Percentiles rank a stretch among this genome's conserved stretches.
These are phyloP conservation scores for Aureobasidium sp. DNA, from an alignment of 2,329 filamentous ascomycete species.

Conservation along the genomic window DNA sequence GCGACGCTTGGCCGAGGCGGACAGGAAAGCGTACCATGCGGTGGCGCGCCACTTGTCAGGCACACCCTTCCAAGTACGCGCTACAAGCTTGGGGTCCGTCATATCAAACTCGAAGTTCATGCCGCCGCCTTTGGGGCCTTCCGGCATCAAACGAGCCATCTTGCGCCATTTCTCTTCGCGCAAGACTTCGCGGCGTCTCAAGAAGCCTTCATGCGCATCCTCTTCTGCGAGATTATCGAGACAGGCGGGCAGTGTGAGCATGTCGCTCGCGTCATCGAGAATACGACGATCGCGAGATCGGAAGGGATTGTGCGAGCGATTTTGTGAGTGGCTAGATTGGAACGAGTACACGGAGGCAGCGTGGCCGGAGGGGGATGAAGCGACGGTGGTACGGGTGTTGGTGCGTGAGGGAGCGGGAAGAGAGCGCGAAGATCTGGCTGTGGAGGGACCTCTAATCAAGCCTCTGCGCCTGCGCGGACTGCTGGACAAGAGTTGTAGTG, in stretches of 20 bases:
- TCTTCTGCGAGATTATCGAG: constrained; percentile 39
- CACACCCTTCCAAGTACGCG: constrained; percentile 95
- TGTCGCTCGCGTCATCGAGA: constrained; percentile 54
- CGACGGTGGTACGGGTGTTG: constrained; percentile 23
- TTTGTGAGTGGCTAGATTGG: constrained; percentile 28
- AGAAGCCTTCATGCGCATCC: constrained; percentile 38
- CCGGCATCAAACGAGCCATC: constrained; percentile 48
- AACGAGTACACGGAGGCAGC: constrained; percentile 30
- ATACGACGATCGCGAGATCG: constrained; percentile 45
- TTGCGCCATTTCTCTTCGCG: constrained; percentile 60
- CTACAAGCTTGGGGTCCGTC: constrained; percentile 68
- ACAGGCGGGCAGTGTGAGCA: constrained; percentile 53
- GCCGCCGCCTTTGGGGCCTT: constrained; percentile 44
- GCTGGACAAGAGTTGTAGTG: constrained; percentile 48
- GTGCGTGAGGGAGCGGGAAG: constrained; percentile 21
- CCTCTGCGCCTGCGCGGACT: constrained; percentile 44
- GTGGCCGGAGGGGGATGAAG: constrained; percentile 18
- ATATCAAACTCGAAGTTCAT: constrained; percentile 73
- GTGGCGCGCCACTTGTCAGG: constrained; percentile 89
- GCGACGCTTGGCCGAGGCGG: constrained; percentile 61
- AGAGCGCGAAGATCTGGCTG: constrained; percentile 35
- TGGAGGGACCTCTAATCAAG: constrained; percentile 43
- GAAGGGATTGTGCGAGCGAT: constrained; percentile 28
- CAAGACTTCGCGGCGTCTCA: constrained; percentile 51
- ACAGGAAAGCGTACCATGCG: constrained; percentile 91